These are phyloP conservation scores for Amaranthus tricolor DNA, from an alignment of 179 eudicot genomes.

Conservation along the genomic window DNA sequence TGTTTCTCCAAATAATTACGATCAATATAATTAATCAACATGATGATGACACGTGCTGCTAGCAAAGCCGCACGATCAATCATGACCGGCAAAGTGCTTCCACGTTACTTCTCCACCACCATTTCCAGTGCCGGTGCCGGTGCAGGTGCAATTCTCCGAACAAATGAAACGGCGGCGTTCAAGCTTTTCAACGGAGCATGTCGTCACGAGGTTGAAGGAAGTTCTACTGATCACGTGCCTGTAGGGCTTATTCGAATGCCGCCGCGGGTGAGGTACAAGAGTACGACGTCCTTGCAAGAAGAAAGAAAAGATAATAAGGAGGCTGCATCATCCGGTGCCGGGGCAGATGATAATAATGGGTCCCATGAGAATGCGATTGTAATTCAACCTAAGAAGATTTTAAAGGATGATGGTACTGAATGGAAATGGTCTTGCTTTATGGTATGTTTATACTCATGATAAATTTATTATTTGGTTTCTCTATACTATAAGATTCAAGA, in stretches of 20 bases:
- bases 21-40: slow-evolving; percentile 14
- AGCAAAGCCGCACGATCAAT: slow-evolving; percentile 37
- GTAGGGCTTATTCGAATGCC: slow-evolving; percentile 25
- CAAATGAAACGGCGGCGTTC: slow-evolving; percentile 13
- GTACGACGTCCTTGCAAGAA: slow-evolving; percentile 34
- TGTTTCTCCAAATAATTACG: too few relatives aligned
- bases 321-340: neutral
- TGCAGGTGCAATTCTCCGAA: neutral
- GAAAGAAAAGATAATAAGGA: slow-evolving; percentile 20
- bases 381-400: slow-evolving; percentile 39
- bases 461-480: neutral
- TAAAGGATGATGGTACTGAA: slow-evolving; percentile 49
- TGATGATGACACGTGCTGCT: slow-evolving; percentile 53
- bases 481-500: too few relatives aligned
- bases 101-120: slow-evolving; percentile 41
- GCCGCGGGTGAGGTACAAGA: slow-evolving; percentile 35
- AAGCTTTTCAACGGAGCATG: slow-evolving; percentile 13
- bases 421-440: slow-evolving; percentile 61
- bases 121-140: neutral
- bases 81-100: slow-evolving; percentile 25
- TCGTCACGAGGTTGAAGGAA: slow-evolving; percentile 15
- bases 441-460: slow-evolving; percentile 13
- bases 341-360: slow-evolving; percentile 18
- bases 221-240: slow-evolving; percentile 17
- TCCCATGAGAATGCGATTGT: slow-evolving; percentile 24